A percentile compares a stretch with the other conserved stretches of the same genome.
These are phyloP conservation scores for Cladosporium colombiae DNA, from an alignment of 2,329 filamentous ascomycete species.

Conservation along the genomic window DNA sequence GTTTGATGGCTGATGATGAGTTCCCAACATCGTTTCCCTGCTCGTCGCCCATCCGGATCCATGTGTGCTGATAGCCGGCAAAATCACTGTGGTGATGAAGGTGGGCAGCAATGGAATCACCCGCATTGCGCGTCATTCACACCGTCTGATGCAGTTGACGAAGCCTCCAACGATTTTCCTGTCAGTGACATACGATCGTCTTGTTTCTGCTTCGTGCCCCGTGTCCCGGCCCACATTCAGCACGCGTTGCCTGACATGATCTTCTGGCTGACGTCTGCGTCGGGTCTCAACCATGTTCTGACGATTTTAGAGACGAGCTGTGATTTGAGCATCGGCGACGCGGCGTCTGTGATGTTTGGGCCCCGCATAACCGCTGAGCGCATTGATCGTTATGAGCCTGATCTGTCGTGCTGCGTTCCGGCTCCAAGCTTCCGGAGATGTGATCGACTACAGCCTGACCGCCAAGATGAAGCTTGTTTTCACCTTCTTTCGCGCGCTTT, in stretches of 20 bases:
- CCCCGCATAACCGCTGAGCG: background rate
- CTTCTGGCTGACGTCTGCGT: conserved; percentile 2
- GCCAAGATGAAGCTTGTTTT: conserved; percentile 4
- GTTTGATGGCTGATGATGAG: background rate
- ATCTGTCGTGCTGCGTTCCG: background rate
- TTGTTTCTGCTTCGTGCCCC: background rate
- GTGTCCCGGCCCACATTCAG: background rate
- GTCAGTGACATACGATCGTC: background rate
- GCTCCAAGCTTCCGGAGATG: conserved; percentile 1
- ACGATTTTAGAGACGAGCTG: background rate
- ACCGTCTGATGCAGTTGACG: background rate
- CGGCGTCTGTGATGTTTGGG: conserved; percentile 1
- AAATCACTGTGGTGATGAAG: background rate
- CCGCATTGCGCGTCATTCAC: background rate
- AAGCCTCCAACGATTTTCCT: background rate
- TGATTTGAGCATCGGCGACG: background rate
- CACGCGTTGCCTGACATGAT: background rate
- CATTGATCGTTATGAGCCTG: background rate
- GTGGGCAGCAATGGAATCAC: background rate
- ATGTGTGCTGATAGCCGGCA: background rate
- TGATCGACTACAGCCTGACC: conserved; percentile 1
- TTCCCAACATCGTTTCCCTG: background rate
- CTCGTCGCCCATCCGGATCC: background rate
- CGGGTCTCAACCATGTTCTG: background rate
- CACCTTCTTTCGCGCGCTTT: background rate